Evolutionary conservation across 768 basidiomycete genomes (phyloP).

Genomic region (Boletus reticuloceps): DNA sequence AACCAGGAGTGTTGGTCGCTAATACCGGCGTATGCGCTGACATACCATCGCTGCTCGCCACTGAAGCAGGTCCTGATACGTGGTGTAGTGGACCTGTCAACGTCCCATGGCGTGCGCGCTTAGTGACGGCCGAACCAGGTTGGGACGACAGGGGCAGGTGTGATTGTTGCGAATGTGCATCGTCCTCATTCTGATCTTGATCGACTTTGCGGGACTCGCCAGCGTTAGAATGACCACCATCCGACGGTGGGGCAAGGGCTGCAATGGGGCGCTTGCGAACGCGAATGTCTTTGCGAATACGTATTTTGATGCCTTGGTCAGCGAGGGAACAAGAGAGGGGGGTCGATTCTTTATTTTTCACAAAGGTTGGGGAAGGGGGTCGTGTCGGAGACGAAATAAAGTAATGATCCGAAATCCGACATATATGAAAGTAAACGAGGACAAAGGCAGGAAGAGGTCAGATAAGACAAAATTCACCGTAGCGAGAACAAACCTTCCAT

Average conservation of each 20-base stretch:
- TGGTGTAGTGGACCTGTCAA: constrained; percentile 21
- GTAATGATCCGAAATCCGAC: constrained; percentile 18
- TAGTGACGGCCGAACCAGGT: constrained; percentile 9
- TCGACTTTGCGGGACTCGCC: constrained; percentile 25
- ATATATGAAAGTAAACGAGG: constrained; percentile 14
- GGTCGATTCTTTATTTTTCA: constrained; percentile 66
- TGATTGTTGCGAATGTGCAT: constrained; percentile 11
- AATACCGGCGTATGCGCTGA: constrained; percentile 20
- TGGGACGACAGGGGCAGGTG: constrained; percentile 10
- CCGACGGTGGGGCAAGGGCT: constrained; percentile 25
- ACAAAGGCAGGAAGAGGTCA: constrained; percentile 10
- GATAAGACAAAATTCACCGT: constrained; percentile 18
- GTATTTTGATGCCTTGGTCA: constrained; percentile 95
- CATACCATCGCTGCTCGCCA: constrained; percentile 14
- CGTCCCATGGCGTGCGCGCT: constrained; percentile 31
- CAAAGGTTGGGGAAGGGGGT: neutral
- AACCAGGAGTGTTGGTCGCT: constrained; percentile 5
- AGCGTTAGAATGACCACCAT: constrained; percentile 7
- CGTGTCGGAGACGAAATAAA: constrained; percentile 11
- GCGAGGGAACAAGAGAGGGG: constrained; percentile 85
- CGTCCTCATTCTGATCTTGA: constrained; percentile 27
- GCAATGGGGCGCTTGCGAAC: constrained; percentile 68
- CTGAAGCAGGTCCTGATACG: constrained; percentile 17
- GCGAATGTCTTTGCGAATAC: constrained; percentile 88
- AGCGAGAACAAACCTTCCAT: constrained; percentile 72